A percentile compares a stretch with the other conserved stretches of the same genome.
Evolutionary conservation across 192 early-diverging fungal species (phyloP).

Genomic region (Entomortierella parvispora): DNA sequence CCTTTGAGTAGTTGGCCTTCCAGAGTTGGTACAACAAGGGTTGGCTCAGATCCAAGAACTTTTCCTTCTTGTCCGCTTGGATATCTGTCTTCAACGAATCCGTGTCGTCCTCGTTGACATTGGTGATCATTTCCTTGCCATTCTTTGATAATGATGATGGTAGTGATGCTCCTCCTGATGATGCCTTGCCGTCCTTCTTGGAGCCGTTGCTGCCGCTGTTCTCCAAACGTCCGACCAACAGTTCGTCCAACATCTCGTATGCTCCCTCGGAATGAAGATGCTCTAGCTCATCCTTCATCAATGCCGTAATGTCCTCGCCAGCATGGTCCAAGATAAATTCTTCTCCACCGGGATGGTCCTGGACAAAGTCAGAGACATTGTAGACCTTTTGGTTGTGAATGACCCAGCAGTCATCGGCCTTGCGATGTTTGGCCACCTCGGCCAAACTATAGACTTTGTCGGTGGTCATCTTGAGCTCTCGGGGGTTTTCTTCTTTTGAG

Average conservation of each 20-base stretch:
- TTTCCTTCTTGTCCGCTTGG: slow-evolving; percentile 43
- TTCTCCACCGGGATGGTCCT: slow-evolving; percentile 93
- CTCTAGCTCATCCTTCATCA: slow-evolving; percentile 81
- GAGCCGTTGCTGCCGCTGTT: slow-evolving; percentile 1
- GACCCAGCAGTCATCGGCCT: slow-evolving; percentile 80
- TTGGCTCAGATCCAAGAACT: slow-evolving; percentile 83
- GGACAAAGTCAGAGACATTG: slow-evolving; percentile 86
- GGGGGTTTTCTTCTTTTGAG: no score
- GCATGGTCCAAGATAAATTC: slow-evolving; percentile 89
- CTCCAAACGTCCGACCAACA: slow-evolving; percentile 71
- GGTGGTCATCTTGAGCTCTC: slow-evolving; percentile 13
- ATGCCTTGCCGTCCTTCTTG: not conserved
- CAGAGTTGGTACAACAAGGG: slow-evolving; percentile 87
- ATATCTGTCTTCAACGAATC: slow-evolving; percentile 14
- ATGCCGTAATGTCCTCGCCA: slow-evolving; percentile 80
- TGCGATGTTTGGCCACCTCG: slow-evolving; percentile 82
- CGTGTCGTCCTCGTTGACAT: slow-evolving; percentile 7
- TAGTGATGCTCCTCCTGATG: not conserved
- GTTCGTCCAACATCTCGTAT: slow-evolving; percentile 87
- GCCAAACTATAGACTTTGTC: slow-evolving; percentile 53
- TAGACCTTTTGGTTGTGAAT: slow-evolving; percentile 84
- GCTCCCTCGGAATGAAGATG: slow-evolving; percentile 88
- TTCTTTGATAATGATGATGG: not conserved
- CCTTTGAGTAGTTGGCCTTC: slow-evolving; percentile 73
- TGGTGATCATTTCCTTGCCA: not conserved